phyloP scores from a whole-genome alignment of 331 rosid genomes.

The Acacia concinna region DNA sequence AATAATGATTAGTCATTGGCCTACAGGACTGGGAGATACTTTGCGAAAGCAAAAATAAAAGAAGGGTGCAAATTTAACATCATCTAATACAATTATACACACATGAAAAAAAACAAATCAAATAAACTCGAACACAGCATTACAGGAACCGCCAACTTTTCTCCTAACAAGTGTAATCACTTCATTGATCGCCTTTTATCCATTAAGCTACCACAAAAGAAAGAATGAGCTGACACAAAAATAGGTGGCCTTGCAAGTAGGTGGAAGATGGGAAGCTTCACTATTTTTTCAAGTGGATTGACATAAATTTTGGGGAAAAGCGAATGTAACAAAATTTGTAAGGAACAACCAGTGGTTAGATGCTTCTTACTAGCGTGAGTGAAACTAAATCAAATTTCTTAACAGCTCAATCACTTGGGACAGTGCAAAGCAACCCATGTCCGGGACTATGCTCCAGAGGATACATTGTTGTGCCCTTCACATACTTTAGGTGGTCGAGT shows the following conservation, averaged over 20 bases:
- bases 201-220: background rate
- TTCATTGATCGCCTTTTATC: constrained; percentile 16
- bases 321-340: constrained; percentile 15
- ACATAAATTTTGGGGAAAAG: constrained; percentile 12
- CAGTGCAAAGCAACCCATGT: constrained; percentile 78
- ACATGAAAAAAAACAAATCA: background rate
- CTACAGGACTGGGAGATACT: too few relatives aligned
- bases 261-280: background rate
- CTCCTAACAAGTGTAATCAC: constrained; percentile 22
- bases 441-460: constrained; percentile 78
- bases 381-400: constrained; percentile 10
- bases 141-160: constrained; percentile 20
- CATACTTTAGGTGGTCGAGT: constrained; percentile 56
- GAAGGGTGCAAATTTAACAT: background rate
- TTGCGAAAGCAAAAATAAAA: too few relatives aligned
- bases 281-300: constrained; percentile 13
- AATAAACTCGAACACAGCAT: constrained; percentile 6
- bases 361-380: constrained; percentile 21
- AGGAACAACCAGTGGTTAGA: background rate
- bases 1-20: too few relatives aligned
- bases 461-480: constrained; percentile 73
- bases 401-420: constrained; percentile 43
- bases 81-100: background rate
- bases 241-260: constrained; percentile 4
- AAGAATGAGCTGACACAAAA: constrained; percentile 3